Base-by-base conservation (phyloP, 805 yeast species). In the Candida parachauliodes region DNA sequence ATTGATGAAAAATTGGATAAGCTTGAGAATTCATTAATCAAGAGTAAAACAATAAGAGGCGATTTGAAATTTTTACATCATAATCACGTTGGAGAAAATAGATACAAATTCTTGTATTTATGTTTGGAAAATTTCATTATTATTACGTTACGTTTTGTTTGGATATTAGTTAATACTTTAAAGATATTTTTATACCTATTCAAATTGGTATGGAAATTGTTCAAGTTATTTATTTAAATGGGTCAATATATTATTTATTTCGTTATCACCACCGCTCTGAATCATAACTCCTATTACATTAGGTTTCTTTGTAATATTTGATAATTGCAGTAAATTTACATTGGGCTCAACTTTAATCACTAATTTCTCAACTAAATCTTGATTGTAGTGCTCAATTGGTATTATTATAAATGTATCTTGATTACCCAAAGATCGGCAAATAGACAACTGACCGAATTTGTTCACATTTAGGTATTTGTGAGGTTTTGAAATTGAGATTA, bases 101-200 rank as follows among this genome's bases (percentile, higher is more conserved):
- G 70, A 23, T 55, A 66, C 39, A 57, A 54, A 35, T 41, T 63
- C 8, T 46, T 70, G 3, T 79, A 79, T 50, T 60, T 60, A 46
- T 31, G 59, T 4, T 50, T 78, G 38, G 86, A 79, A 43, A 75
- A 72, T 40, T 33, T 63, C 11, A 78, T 79, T 29, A 82, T 78
- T 14, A 46, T 76, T 1, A 18, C 68, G 3, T 57, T 79, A 19
- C 71, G 82, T 63, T 39, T 69, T 3, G 59, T 76, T n/a, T 79
- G 86, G 86, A 58, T 76, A 3, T 53, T 74, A 6, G 81, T 74
- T 28, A 76, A 70, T 32, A 36, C 72, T 11, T 72, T 70, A 52
- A 61, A 75, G 42, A 33, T 62, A 8, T 21, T 65, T 12, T 57
- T 55, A 41, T 34, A 39, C 6, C 28, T 57, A 2, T 20, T 60